Evolutionary conservation across 768 basidiomycete genomes (phyloP), one percentile per base, ranked within the genome.

Genomic region (Phaffia australis): DNA sequence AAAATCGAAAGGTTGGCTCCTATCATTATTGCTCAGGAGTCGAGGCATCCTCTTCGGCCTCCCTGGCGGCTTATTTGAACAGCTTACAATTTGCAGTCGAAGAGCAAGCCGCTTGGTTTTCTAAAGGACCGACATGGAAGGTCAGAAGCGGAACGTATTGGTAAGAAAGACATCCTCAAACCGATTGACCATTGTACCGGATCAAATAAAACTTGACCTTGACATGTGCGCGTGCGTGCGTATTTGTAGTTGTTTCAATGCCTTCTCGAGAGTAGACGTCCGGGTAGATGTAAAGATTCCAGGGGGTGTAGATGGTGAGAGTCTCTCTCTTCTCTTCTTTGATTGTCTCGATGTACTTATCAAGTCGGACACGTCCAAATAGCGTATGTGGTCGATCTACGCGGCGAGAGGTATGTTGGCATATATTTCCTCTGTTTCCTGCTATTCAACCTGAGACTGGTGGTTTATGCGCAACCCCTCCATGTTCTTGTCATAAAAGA

Each of bases 1-100:
- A 63, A 29, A 57, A 30, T 48, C 1, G 50, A 30, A 72, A 95
- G 92, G 80, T 90, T 66, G 90, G 91, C 49, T 97, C 94, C 47
- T 98, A 97, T 76, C 95, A 99, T 78, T 97, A 89, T 72, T 83
- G 95, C 66, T 99, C 95, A 0, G 94, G 95, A n/a, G 89, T 99
- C 61, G 95, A 99, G 76, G 91, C 94, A 1, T 97, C 92, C 21
- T 95, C 94, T 7, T 97, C 93, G 23, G 95, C 95, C 3, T 94
- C 92, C 0, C 82, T 99, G 32, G 95, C 95, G 5, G 94, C 95
- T 15, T 99, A 99, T 77, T 88, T 98, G 77, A 98, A 99, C 79
- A 95, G 92, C 27, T 81, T 98, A n/a, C 94, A 90, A 7, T 98
- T 97, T 74, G 83, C 87, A 21, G 85, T 98, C 69, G 95, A 97